Conservation (phyloP, 2,329 filamentous ascomycete genomes). For the Didymella pinodella region DNA sequence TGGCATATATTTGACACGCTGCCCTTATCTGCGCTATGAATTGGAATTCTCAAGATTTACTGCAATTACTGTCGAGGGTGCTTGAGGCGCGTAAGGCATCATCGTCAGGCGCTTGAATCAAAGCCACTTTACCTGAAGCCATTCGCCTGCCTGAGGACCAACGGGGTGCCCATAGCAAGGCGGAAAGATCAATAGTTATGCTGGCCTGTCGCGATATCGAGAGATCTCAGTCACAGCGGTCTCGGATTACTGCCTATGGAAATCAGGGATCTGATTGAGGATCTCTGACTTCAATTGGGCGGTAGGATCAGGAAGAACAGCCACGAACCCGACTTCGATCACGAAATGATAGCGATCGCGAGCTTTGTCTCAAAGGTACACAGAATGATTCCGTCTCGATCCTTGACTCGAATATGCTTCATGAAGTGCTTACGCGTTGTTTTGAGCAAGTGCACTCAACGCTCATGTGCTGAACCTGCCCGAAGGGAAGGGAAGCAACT, state of each 20-base stretch:
- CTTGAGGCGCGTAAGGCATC: neutral
- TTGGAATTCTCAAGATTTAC: constrained; percentile 24
- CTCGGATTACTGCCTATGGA: neutral
- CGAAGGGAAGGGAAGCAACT: too few species aligned
- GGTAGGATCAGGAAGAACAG: neutral
- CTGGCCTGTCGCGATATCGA: neutral
- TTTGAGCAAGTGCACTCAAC: too few species aligned
- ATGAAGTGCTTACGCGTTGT: too few species aligned
- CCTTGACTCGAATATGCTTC: too few species aligned
- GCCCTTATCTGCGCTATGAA: constrained; percentile 19
- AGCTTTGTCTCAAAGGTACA: neutral
- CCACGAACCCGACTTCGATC: neutral
- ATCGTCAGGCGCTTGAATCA: neutral
- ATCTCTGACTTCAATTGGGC: constrained; percentile 4
- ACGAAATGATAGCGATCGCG: neutral
- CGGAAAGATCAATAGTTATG: constrained; percentile 1
- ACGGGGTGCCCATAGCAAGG: constrained; percentile 1
- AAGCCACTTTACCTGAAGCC: neutral
- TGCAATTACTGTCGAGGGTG: constrained; percentile 1
- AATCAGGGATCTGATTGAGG: neutral
- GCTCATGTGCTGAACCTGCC: too few species aligned
- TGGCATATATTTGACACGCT: constrained; percentile 28
- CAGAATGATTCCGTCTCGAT: neutral
- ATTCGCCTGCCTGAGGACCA: neutral
- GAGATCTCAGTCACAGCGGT: neutral